Evolutionary conservation across 2,329 filamentous ascomycete species (phyloP), one percentile per base, ranked within the genome.

Genomic region (Chrysoporthe puriensis): DNA sequence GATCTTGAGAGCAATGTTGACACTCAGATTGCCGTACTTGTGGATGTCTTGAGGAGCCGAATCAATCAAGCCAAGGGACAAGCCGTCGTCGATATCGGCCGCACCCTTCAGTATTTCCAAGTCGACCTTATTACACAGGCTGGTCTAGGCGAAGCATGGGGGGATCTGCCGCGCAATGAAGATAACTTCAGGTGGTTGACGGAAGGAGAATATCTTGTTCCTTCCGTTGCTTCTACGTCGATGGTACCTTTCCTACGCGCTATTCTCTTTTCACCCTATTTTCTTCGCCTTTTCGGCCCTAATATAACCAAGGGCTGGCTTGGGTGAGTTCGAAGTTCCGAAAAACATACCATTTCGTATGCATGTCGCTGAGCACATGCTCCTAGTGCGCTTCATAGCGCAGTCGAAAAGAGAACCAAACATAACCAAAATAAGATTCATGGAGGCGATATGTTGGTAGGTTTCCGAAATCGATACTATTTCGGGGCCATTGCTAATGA

Each of bases 1-100:
- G 67, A 75, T 54, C 68, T 76, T 3, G 75, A 77, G 64, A 54
- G 43, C 56, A 58, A 68, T 44, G 46, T 74, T 4, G 63, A 69
- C 50, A 21, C 61, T 4, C 70, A 70, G 42, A n/a, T 71, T 11
- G 62, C 62, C 2, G 40, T 54, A 2, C 13, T 71, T 18, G 44
- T 71, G 5, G 46, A 52, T 11, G 56, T 66, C 26, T 21, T 72
- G 21, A 54, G 65, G 18, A n/a, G 0, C 11, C 57, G 60, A 13
- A 64, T 54, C 14, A 52, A 36, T 26, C 50, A 36, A 5, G 54
- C 44, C 2, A 18, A 50, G 4, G 67, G 48, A 46, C 34, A 36
- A 13, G 46, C 46, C 26, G 13, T 34, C 14, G 50, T 71, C 21
- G 64, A 62, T 34, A 71, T 66, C 61, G 52, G 61, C n/a, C 32